A percentile compares a stretch with the other conserved stretches of the same genome.
These are phyloP conservation scores for Ophiosphaerella herpotricha DNA, from an alignment of 2,329 filamentous ascomycete species.

Conservation along the genomic window DNA sequence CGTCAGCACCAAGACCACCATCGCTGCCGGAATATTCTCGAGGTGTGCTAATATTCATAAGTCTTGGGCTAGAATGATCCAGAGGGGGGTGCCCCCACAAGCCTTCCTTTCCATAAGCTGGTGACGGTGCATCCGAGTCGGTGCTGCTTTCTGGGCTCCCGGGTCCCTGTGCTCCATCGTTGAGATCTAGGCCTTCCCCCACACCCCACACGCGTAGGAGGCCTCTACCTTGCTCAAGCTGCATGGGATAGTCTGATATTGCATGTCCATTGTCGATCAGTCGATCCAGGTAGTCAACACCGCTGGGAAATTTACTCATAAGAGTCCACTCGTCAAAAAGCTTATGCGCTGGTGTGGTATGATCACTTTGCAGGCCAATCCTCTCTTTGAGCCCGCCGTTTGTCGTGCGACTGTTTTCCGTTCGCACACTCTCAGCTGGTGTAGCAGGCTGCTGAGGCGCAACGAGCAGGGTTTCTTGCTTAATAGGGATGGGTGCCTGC, in stretches of 20 bases:
- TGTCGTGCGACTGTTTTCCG: constrained; percentile 25
- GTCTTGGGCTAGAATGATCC: constrained; percentile 43
- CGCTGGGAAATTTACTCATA: constrained; percentile 61
- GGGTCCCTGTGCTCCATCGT: constrained; percentile 51
- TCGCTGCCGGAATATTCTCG: constrained; percentile 44
- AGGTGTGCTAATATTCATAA: constrained; percentile 22
- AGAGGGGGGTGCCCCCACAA: constrained; percentile 57
- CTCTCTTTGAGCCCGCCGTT: constrained; percentile 27
- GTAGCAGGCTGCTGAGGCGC: constrained; percentile 37
- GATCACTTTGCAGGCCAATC: constrained; percentile 72
- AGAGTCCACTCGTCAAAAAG: constrained; percentile 69
- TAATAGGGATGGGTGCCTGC: constrained; percentile 36
- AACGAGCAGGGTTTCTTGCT: constrained; percentile 31
- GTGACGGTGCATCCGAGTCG: constrained; percentile 47
- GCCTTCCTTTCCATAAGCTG: constrained; percentile 51
- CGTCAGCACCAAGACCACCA: constrained; percentile 59
- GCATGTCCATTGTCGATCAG: constrained; percentile 71
- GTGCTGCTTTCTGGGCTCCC: constrained; percentile 42
- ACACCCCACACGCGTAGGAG: constrained; percentile 75
- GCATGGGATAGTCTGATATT: constrained; percentile 69
- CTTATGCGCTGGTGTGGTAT: constrained; percentile 87
- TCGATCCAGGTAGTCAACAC: constrained; percentile 54
- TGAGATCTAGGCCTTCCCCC: constrained; percentile 72
- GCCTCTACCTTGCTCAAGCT: constrained; percentile 74
- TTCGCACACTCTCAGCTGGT: constrained; percentile 40